These are phyloP conservation scores for Nakazawaea holstii DNA, from an alignment of 805 yeast species.

Conservation along the genomic window DNA sequence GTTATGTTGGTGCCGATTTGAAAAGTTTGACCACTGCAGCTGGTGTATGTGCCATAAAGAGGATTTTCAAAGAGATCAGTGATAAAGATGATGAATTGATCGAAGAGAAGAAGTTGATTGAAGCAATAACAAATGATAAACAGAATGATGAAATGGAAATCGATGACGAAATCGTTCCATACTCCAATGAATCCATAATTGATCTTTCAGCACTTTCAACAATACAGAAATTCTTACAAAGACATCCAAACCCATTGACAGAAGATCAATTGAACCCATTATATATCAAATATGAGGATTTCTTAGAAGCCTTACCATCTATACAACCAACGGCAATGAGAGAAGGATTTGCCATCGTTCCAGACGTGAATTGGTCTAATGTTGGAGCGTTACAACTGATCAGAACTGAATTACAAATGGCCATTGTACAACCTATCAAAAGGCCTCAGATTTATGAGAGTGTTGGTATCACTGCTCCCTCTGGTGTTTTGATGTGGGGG, in stretches of 20 bases:
- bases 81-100: constrained; percentile 31
- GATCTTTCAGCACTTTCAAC: constrained; percentile 34
- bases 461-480: constrained; percentile 94
- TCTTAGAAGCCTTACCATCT: constrained; percentile 78
- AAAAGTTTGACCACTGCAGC: constrained; percentile 94
- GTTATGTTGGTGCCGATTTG: constrained; percentile 96
- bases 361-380: constrained; percentile 93
- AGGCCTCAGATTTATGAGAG: constrained; percentile 84
- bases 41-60: constrained; percentile 87
- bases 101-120: constrained; percentile 13
- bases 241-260: constrained; percentile 77
- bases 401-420: constrained; percentile 91
- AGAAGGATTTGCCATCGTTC: constrained; percentile 98
- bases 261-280: constrained; percentile 71
- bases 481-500: constrained; percentile 97
- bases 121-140: constrained; percentile 6
- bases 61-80: constrained; percentile 67
- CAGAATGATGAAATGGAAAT: constrained; percentile 19
- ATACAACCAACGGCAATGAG: constrained; percentile 97
- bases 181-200: no score
- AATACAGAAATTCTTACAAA: constrained; percentile 64
- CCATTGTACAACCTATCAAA: constrained; percentile 93
- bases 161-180: constrained; percentile 3
- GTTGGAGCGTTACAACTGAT: constrained; percentile 85
- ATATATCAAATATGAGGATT: constrained; percentile 74